A percentile compares a stretch with the other conserved stretches of the same genome.
Evolutionary conservation across 495 filamentous ascomycete genomes (phyloP).

Genomic region (Neurospora terricola): DNA sequence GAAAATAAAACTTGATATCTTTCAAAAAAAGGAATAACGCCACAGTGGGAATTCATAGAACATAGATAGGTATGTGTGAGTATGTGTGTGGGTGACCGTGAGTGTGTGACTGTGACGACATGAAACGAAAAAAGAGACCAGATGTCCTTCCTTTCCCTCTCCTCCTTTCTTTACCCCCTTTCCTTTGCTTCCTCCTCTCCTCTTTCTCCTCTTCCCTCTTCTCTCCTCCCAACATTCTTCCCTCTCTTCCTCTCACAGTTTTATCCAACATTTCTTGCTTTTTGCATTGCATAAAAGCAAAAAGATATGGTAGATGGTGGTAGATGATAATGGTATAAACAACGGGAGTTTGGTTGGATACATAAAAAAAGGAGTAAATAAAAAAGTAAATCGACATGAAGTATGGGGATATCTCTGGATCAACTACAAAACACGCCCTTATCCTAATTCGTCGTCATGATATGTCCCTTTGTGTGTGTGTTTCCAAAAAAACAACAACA

Average conservation of each 20-base stretch:
- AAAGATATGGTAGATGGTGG: neutral
- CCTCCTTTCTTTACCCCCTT: neutral
- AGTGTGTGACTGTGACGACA: neutral
- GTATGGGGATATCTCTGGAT: neutral
- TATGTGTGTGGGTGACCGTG: neutral
- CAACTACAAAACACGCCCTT: neutral
- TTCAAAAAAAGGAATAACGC: neutral
- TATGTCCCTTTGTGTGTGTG: neutral
- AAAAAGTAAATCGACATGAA: neutral
- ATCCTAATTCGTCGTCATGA: neutral
- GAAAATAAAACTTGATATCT: neutral
- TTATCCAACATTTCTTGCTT: neutral
- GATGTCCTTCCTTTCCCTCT: neutral
- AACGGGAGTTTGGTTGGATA: neutral
- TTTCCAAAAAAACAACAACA: neutral
- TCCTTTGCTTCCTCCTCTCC: neutral
- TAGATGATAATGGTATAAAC: neutral
- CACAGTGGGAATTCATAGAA: neutral
- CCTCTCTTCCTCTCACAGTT: neutral
- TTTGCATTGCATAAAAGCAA: neutral
- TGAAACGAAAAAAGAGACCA: neutral
- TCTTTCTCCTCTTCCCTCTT: neutral
- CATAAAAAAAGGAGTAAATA: neutral
- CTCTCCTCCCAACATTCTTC: neutral
- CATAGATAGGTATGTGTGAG: neutral